Evolutionary conservation across 164 flowering plant genomes (phyloP).

Genomic region (Houttuynia cordata): DNA sequence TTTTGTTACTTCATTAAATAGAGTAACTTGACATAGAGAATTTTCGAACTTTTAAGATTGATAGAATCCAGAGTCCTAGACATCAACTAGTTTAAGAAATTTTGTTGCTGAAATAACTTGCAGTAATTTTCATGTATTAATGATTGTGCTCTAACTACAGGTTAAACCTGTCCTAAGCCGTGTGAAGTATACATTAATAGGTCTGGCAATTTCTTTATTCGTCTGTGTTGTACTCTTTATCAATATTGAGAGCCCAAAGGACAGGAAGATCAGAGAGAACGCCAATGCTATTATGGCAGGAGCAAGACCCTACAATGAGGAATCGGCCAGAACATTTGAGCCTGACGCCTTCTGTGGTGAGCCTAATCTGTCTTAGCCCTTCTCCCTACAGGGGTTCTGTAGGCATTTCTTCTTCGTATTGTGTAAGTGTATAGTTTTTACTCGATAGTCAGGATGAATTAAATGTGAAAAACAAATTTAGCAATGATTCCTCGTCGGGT

Average conservation of each 20-base stretch:
- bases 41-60: not conserved
- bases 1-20: not conserved
- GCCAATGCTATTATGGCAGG: constrained; percentile 36
- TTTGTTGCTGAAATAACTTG: not conserved
- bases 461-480: not conserved
- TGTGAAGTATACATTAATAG: constrained; percentile 58
- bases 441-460: not conserved
- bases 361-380: constrained; percentile 20
- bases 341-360: constrained; percentile 90
- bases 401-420: not conserved
- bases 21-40: too few relatives aligned
- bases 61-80: not conserved
- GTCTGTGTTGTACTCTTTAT: constrained; percentile 33
- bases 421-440: constrained; percentile 1
- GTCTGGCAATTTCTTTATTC: constrained; percentile 44
- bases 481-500: not conserved
- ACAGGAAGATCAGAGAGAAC: constrained; percentile 18
- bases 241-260: constrained; percentile 31
- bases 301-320: constrained; percentile 71
- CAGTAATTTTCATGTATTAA: too few relatives aligned
- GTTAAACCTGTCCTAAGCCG: constrained; percentile 84
- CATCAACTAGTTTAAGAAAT: not conserved
- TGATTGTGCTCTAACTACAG: constrained; percentile 19
- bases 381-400: not conserved
- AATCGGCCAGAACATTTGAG: constrained; percentile 81